phyloP scores from a whole-genome alignment of 208 protist genomes.

The Leishmania lainsoni region DNA sequence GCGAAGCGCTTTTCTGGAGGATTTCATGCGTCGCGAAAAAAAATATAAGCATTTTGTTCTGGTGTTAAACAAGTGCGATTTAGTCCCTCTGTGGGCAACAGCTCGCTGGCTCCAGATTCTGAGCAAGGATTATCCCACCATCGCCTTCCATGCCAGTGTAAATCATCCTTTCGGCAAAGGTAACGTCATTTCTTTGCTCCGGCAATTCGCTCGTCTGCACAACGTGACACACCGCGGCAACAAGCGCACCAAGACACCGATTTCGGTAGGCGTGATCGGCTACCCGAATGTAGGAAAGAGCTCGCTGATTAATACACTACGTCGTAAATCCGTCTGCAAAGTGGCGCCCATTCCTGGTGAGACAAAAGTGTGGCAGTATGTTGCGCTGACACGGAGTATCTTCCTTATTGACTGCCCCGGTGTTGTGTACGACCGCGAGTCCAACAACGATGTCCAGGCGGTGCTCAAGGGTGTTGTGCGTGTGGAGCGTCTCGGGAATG shows the following conservation, averaged over 20 bases:
- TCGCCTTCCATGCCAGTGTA: conserved; percentile 99
- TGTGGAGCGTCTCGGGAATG: conserved; percentile 88
- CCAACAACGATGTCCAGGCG: conserved; percentile 96
- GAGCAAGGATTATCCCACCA: conserved; percentile 98
- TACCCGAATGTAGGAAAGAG: conserved; percentile 99
- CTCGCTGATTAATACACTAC: conserved; percentile 99
- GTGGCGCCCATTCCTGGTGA: conserved; percentile 99
- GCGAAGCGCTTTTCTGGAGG: conserved; percentile 92
- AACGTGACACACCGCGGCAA: conserved; percentile 87
- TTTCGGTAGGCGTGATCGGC: conserved; percentile 95
- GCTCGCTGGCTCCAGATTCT: conserved; percentile 97
- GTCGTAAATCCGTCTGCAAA: conserved; percentile 98
- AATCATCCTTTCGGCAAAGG: conserved; percentile 99
- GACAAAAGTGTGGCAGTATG: conserved; percentile 99
- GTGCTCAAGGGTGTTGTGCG: conserved; percentile 99
- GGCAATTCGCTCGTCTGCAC: conserved; percentile 96
- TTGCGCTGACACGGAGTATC: conserved; percentile 98
- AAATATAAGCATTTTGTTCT: conserved; percentile 99
- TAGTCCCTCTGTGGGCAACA: conserved; percentile 99
- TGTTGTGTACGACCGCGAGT: conserved; percentile 94
- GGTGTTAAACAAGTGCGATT: conserved; percentile 99
- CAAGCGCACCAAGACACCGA: conserved; percentile 88
- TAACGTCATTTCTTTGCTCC: conserved; percentile 98
- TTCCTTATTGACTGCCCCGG: conserved; percentile 99
- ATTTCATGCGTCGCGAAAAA: conserved; percentile 94